Conservation (phyloP, 108 stramenopile species). For the Nitzschia palea region DNA sequence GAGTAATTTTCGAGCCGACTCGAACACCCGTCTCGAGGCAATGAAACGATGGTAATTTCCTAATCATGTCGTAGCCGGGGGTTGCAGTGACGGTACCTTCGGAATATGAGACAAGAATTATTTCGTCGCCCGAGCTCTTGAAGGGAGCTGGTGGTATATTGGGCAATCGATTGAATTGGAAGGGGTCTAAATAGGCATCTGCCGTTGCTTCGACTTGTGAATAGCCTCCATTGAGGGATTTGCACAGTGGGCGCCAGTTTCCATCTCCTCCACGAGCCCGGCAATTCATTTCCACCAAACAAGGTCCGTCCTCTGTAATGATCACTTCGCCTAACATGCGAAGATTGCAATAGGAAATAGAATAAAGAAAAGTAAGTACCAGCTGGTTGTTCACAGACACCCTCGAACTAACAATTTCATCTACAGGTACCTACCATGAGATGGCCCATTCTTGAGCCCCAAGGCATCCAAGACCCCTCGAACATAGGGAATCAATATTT, state of each 20-base stretch:
- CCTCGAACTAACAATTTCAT: too few species aligned
- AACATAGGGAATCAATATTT: conserved; percentile 58
- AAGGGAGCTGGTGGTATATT: conserved; percentile 61
- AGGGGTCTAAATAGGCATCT: conserved; percentile 76
- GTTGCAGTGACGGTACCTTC: conserved; percentile 65
- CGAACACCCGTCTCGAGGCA: conserved; percentile 52
- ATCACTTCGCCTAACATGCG: conserved; percentile 56
- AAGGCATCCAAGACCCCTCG: conserved; percentile 48
- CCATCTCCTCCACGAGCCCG: conserved; percentile 95
- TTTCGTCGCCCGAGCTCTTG: conserved; percentile 62
- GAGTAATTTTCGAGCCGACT: conserved; percentile 59
- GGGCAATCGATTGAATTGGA: conserved; percentile 51
- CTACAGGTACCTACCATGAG: conserved; percentile 42
- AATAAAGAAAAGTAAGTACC: too few species aligned
- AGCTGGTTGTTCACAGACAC: too few species aligned
- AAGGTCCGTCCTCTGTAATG: conserved; percentile 80
- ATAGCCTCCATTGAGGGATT: conserved; percentile 71
- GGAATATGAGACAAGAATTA: conserved; percentile 63
- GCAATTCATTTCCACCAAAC: conserved; percentile 94
- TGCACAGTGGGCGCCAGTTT: conserved; percentile 81
- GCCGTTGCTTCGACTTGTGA: conserved; percentile 78
- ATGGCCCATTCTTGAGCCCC: conserved; percentile 48
- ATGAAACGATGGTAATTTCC: conserved; percentile 69
- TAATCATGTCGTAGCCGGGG: conserved; percentile 76
- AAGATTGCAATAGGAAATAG: conserved; percentile 26